phyloP scores from a whole-genome alignment of 352 stramenopile genomes.

The Phytophthora fragariaefolia region DNA sequence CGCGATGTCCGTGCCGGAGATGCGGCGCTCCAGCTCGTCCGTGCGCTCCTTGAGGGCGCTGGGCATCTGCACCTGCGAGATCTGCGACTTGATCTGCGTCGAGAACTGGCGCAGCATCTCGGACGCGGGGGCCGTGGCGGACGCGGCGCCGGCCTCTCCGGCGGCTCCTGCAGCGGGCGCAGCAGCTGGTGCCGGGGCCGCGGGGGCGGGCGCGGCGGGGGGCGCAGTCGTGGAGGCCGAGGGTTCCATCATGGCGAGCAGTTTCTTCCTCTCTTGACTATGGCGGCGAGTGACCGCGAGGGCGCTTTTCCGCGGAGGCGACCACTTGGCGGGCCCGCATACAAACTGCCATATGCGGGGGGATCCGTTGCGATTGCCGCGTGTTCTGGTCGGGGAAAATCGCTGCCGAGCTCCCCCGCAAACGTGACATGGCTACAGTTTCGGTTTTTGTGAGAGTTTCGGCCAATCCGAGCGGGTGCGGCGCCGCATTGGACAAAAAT shows the following conservation, averaged over 20 bases:
- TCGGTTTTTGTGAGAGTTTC: constrained; percentile 14
- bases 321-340: constrained; percentile 4
- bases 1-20: constrained; percentile 78
- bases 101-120: constrained; percentile 42
- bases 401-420: constrained; percentile 7
- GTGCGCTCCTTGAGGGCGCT: constrained; percentile 72
- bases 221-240: constrained; percentile 30
- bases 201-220: background rate
- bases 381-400: constrained; percentile 11
- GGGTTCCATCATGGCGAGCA: constrained; percentile 39
- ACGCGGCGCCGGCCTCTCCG: background rate
- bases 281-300: background rate
- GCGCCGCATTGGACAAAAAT: constrained; percentile 24
- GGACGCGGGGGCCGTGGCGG: background rate
- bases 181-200: constrained; percentile 3
- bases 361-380: constrained; percentile 20
- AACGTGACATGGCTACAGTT: constrained; percentile 32
- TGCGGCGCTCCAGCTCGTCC: constrained; percentile 74
- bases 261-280: constrained; percentile 29
- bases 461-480: constrained; percentile 19
- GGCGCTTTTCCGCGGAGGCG: background rate
- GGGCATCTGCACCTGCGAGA: constrained; percentile 66
- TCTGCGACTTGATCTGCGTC: constrained; percentile 42
- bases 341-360: constrained; percentile 32
- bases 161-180: constrained; percentile 1